Base-by-base conservation (phyloP, 805 yeast genomes). In the Candida arabinofermentans region DNA sequence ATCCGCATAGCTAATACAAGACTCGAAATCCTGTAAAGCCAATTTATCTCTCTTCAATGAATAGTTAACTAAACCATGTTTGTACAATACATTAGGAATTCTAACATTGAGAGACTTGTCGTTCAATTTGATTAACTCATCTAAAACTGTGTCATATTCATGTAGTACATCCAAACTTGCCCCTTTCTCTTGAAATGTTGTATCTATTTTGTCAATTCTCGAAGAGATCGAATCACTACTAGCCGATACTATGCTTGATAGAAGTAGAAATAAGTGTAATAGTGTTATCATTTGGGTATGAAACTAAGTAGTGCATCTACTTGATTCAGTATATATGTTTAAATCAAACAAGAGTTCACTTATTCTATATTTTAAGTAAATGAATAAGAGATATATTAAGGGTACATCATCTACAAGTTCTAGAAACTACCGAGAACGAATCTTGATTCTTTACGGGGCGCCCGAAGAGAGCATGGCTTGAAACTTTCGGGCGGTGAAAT, bases 1-100 rank as follows among this genome's bases (percentile, higher is more conserved):
- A 18, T 27, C 22, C 4, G 29, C 21, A 22, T 73, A 54, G n/a
- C 56, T 53, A 35, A 77, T 55, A 19, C 83, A 75, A 12, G 50
- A 55, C 43, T 71, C 67, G 42, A 83, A 76, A 48, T 77, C 81
- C 2, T 58, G 58, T 7, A 79, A 64, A 0, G 90, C 83, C 29
- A 66, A 65, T 24, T 58, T 48, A 24, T 77, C 83, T 43, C 74
- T 75, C 26, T 77, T 77, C 47, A 80, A 54, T 12, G 79, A 71
- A 40, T 80, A 59, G 40, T 81, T 82, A 3, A 83, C 74, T 34
- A 82, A 56, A 0, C 87, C 89, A 41, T 74, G 71, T 54, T 78
- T 81, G 55, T 75, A 80, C 46, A 72, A 70, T 1, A 81, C 59
- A 47, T 72, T 75, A 0, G 79, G 61, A 14, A 74, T 46, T 31